Evolutionary conservation across 2,329 filamentous ascomycete genomes (phyloP), one percentile per base, ranked within the genome.

Genomic region (Phaeosphaeriaceae sp.): DNA sequence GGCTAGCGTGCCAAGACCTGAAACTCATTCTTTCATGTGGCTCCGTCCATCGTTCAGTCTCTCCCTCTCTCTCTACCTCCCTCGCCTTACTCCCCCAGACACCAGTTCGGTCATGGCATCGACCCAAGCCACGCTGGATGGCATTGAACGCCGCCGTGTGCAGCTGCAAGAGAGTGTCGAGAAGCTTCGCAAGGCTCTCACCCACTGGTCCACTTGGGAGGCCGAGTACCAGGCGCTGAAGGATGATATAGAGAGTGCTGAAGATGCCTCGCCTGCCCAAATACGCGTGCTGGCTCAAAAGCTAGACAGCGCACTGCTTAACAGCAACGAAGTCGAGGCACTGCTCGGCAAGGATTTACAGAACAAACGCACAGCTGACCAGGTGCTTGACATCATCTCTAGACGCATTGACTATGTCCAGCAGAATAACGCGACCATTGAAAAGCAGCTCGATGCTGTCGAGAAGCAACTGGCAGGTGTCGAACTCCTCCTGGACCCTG

Each of bases 181-280:
- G 41, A 85, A 90, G 69, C 82, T 97, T 16, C 84, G 84, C 46
- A 85, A 88, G 64, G 87, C 89, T 6, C 81, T 97, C 44, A 85
- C 86, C 54, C 88, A 96, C 76, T 99, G 93, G 93, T 88, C 90
- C 57, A 87, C 87, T 46, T 95, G 90, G 84, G 92, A 96, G 70
- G 85, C 89, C 39, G 93, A 97, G 71, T 97, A 97, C 73, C 90
- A 96, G 68, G 85, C 87, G 18, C 81, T 97, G 54, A 92, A 89
- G 69, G 90, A 95, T 70, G 90, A 95, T 64, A 83, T 97, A 23
- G 75, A 84, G 43, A 78, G 40, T 40, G 66, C 59, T 40, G 42
- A 51, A n/a, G 55, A 60, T 28, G 60, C 68, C 6, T 63, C 64
- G 7, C 50, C 64, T 3, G 44, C 50, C 7, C 51, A 72, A 13